phyloP scores from a whole-genome alignment of 768 basidiomycete species.

The Pleurotus cornucopiae region DNA sequence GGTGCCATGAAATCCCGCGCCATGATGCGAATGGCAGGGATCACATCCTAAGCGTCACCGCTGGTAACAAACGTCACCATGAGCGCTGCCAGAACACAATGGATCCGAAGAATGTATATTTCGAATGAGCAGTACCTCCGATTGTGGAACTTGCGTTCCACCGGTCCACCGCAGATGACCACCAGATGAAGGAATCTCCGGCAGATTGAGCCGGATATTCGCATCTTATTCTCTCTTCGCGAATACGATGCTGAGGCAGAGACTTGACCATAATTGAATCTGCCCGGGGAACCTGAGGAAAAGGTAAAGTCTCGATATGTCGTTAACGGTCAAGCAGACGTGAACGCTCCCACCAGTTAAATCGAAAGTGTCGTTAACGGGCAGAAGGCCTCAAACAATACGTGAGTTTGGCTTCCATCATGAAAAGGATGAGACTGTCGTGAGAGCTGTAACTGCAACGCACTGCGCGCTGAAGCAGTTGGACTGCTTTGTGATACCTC shows the following conservation, averaged over 20 bases:
- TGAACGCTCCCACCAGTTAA: not conserved
- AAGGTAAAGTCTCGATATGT: too few species aligned
- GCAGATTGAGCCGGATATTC: not conserved
- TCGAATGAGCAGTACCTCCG: too few species aligned
- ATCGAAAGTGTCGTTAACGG: not conserved
- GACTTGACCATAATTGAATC: too few species aligned
- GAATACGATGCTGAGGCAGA: too few species aligned
- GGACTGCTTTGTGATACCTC: not conserved
- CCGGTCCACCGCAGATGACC: not conserved
- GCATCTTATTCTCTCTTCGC: too few species aligned
- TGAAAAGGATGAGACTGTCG: constrained; percentile 4
- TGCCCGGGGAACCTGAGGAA: too few species aligned
- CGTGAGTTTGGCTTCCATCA: constrained; percentile 5
- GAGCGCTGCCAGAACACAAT: not conserved
- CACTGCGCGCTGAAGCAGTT: not conserved
- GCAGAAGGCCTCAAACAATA: not conserved
- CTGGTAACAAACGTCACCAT: not conserved
- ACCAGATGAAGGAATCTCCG: not conserved
- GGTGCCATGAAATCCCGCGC: not conserved
- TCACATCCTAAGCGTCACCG: not conserved
- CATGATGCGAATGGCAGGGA: not conserved
- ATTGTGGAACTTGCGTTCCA: too few species aligned
- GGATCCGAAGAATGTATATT: not conserved
- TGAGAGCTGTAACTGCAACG: not conserved
- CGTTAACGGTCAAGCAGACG: too few species aligned